Evolutionary conservation across 148 eudicot genomes (phyloP), one percentile per base, ranked within the genome.

Genomic region (Polygonum aviculare): DNA sequence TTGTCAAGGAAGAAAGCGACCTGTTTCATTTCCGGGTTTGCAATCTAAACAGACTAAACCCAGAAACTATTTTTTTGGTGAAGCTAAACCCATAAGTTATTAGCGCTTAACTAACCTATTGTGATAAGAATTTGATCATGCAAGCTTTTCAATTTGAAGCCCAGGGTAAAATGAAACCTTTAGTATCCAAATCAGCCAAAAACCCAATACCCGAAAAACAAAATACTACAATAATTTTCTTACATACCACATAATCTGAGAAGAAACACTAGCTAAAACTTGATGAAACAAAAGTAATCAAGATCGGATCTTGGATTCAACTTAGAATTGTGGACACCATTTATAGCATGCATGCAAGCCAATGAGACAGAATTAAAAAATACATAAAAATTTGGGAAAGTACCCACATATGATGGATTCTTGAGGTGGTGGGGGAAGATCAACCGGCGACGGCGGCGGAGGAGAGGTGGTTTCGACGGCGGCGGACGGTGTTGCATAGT

Each of bases 401-500:
- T 74, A 31, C 76, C 41, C 39, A 74, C 76, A 50, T 50, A 22
- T 50, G 39, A 31, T 48, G 15, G 38, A 87, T 75, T 79, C 74
- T 40, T 60, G 16, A 77, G 75, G 44, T 40, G 81, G 51, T 75
- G 52, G 8, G 33, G 21, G 52, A 22, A 47, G 71, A 12, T 74
- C 78, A 49, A 77, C 72, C 52, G 49, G 26, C 49, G 79, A 77
- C 50, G 81, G 75, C 49, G 78, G 79, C 50, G 81, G 74, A 79
- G 57, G 63, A 74, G 18, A 72, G 21, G 75, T 52, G 77, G 75
- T 54, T 45, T 77, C 69, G 12, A 54, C 60, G 15, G 73, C 60
- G 15, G 73, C 77, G 40, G 84, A 45, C 55, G 76, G 70, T 16
- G 91, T 76, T 6, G 83, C 75, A 50, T 80, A 78, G 51, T 84